phyloP scores from a whole-genome alignment of 176 grass and related monocot species.

The Zizania latifolia region DNA sequence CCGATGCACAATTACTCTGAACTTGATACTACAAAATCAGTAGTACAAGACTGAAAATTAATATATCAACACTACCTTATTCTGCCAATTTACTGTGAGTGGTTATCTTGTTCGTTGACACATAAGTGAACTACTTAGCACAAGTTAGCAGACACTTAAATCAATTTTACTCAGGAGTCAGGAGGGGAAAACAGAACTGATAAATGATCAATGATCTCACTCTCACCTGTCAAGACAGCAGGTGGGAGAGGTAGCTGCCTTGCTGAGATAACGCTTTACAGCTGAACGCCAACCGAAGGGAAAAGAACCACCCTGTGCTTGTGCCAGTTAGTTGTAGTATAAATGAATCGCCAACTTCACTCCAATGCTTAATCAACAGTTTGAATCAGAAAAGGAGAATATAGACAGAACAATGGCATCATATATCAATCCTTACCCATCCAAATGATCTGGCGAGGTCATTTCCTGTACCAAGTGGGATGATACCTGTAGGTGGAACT shows the following conservation, averaged over 20 bases:
- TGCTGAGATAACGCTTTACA: slow-evolving; percentile 61
- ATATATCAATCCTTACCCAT: slow-evolving; percentile 62
- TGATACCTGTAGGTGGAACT: slow-evolving; percentile 88
- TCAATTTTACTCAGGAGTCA: not conserved
- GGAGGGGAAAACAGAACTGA: too few species aligned
- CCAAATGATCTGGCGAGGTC: slow-evolving; percentile 91
- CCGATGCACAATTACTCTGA: not conserved
- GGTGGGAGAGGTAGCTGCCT: slow-evolving; percentile 50
- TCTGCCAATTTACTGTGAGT: not conserved
- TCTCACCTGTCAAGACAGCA: slow-evolving; percentile 70
- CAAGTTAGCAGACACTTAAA: not conserved
- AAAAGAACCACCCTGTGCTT: slow-evolving; percentile 82
- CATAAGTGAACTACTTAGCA: not conserved
- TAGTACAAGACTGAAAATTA: not conserved
- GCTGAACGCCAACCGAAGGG: slow-evolving; percentile 94
- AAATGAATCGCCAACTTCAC: too few species aligned
- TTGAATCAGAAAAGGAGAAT: slow-evolving; percentile 12
- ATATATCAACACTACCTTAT: not conserved
- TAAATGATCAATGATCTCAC: slow-evolving; percentile 26
- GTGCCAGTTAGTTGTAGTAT: slow-evolving; percentile 10
- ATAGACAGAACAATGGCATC: not conserved
- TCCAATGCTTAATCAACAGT: too few species aligned
- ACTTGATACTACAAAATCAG: not conserved
- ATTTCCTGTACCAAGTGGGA: slow-evolving; percentile 96
- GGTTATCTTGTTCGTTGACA: not conserved